Base-by-base conservation (phyloP, 768 basidiomycete genomes). In the Postia placenta region DNA sequence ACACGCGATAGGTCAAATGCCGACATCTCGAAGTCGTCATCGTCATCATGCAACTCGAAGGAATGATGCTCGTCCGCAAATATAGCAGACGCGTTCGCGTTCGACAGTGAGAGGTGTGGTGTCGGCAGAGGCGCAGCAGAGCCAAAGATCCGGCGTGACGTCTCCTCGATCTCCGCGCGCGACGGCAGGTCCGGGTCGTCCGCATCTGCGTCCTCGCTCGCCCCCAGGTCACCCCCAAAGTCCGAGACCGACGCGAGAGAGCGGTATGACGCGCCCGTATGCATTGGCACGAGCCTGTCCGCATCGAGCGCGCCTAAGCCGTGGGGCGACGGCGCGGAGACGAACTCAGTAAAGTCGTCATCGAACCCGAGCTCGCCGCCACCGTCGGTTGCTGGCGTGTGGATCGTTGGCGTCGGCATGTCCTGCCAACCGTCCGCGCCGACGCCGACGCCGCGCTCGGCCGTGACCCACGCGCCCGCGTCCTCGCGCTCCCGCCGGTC, bases 321-420 rank as follows among this genome's bases (percentile, higher is more conserved):
- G 4, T 38, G 22, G 20, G 47, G 53, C 28, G 56, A 30, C 3
- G 69, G 77, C n/a, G 83, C 84, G 26, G 83, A 81, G 15, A 88
- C 75, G 53, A 87, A 87, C 24, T 78, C 81, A 2, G 81, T 74
- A 59, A 92, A 92, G 62, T 92, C 85, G 58, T 92, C 89, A 47
- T 91, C 89, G 56, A 92, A 80, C 14, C 74, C 72, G 20, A 56
- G 49, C 20, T 41, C 52, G 38, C 48, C 2, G 47, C 19, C 4
- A 11, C 40, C 44, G n/a, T 51, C 53, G 5, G 42, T 47, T 12
- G 35, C 49, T 2, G 58, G 55, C 11, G 58, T 57, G 25, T 53
- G 46, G 23, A 59, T 59, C 3, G 51, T 53, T 5, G 58, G 55
- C 1, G 58, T 57, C 30, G 60, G 49, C 28, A 56, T 54, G 48